These are phyloP conservation scores for Hypoxylon sp. DNA, from an alignment of 2,329 filamentous ascomycete genomes.

Conservation along the genomic window DNA sequence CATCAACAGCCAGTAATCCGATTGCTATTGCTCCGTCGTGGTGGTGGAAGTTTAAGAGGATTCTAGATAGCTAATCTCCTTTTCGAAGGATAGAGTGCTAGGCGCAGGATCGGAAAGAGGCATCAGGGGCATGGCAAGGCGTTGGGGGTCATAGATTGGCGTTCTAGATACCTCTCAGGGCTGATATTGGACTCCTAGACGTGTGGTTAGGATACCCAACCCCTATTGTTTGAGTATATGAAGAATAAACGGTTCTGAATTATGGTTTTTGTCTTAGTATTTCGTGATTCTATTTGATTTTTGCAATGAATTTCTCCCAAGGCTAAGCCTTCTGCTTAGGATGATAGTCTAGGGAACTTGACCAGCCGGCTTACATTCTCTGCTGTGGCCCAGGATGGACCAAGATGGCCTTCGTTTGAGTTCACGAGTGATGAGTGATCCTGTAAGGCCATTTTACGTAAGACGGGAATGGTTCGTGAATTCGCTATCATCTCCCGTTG, in stretches of 20 bases:
- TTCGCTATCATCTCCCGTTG: neutral
- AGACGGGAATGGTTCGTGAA: neutral
- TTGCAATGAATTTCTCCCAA: neutral
- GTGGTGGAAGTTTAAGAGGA: neutral
- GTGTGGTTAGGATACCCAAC: constrained; percentile 6
- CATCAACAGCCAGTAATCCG: constrained; percentile 59
- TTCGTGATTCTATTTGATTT: neutral
- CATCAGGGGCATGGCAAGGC: constrained; percentile 28
- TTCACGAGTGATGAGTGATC: neutral
- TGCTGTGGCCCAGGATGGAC: too few relatives aligned
- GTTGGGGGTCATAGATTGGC: constrained; percentile 18
- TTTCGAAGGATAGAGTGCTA: neutral
- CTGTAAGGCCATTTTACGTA: neutral
- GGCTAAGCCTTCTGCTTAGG: too few relatives aligned
- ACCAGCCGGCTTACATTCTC: neutral
- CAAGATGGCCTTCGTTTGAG: neutral
- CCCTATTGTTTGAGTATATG: neutral
- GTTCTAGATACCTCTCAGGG: constrained; percentile 37
- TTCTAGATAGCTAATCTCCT: neutral
- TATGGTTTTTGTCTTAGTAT: neutral
- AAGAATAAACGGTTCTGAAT: neutral
- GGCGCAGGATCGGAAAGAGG: neutral
- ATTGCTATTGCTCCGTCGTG: neutral
- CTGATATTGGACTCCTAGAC: neutral
- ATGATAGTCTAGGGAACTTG: neutral